These are phyloP conservation scores for Rhazya stricta DNA, from an alignment of 257 asterid species.

Conservation along the genomic window DNA sequence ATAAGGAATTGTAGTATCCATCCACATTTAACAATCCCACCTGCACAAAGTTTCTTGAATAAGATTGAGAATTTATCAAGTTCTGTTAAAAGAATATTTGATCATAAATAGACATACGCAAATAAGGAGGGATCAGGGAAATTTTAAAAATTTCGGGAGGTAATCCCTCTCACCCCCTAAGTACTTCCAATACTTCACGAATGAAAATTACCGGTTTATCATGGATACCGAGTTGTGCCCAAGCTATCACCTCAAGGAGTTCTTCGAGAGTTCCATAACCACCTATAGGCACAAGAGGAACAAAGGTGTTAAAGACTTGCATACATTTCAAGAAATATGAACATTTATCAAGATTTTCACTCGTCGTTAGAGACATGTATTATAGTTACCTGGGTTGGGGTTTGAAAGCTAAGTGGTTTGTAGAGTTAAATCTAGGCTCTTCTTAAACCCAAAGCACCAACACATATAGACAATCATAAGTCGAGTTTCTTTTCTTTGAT, in stretches of 20 bases:
- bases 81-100: not conserved
- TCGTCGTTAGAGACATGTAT: too few species aligned
- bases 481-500: too few species aligned
- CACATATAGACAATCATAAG: too few species aligned
- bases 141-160: too few species aligned
- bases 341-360: too few species aligned
- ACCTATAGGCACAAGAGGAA: conserved; percentile 14
- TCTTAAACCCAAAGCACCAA: too few species aligned
- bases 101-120: not conserved
- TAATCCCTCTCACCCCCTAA: too few species aligned
- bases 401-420: too few species aligned
- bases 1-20: conserved; percentile 32
- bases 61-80: not conserved
- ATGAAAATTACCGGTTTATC: conserved; percentile 31
- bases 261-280: conserved; percentile 45
- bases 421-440: too few species aligned
- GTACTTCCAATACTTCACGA: too few species aligned
- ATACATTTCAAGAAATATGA: not conserved
- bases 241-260: conserved; percentile 37
- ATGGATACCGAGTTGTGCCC: conserved; percentile 48
- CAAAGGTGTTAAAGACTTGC: not conserved
- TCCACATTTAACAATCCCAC: conserved; percentile 37
- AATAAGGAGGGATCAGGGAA: too few species aligned
- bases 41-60: conserved; percentile 5
- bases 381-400: too few species aligned